Conservation (phyloP, 495 filamentous ascomycete genomes). For the Talaromyces borbonicus region DNA sequence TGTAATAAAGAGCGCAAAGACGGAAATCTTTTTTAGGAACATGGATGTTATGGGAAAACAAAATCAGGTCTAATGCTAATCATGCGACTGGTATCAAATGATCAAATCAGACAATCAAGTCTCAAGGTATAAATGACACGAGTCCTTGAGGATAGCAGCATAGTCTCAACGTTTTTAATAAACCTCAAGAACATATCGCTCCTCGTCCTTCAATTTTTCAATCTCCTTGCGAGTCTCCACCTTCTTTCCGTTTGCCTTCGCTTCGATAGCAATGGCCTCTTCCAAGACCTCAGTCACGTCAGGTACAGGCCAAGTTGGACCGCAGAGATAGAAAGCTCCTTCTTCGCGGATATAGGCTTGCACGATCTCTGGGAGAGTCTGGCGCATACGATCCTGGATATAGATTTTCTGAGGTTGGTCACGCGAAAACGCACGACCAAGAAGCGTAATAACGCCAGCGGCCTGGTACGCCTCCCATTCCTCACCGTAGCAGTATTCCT, state of each 20-base stretch:
- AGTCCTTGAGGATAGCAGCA: no score
- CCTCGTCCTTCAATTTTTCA: constrained; percentile 88
- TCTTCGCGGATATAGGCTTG: constrained; percentile 82
- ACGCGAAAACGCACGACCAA: constrained; percentile 90
- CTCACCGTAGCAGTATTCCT: constrained; percentile 98
- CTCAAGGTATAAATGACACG: no score
- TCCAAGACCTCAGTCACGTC: constrained; percentile 90
- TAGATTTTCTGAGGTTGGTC: constrained; percentile 99
- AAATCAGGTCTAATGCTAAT: neutral
- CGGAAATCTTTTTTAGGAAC: no score
- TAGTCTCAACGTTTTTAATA: no score
- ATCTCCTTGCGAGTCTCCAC: constrained; percentile 87
- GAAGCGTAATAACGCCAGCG: constrained; percentile 86
- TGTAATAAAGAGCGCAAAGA: no score
- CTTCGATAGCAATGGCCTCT: constrained; percentile 80
- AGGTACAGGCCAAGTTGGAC: constrained; percentile 98
- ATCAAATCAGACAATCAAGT: neutral
- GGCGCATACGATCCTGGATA: constrained; percentile 95
- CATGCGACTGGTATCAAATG: constrained; percentile 1
- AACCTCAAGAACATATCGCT: constrained; percentile 91
- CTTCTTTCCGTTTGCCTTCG: constrained; percentile 61
- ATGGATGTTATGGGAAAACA: neutral
- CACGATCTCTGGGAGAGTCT: constrained; percentile 76
- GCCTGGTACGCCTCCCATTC: constrained; percentile 98
- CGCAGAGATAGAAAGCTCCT: constrained; percentile 92